Base-by-base conservation (phyloP, 1,284 basidiomycete genomes). In the Taiwanofungus camphoratus region DNA sequence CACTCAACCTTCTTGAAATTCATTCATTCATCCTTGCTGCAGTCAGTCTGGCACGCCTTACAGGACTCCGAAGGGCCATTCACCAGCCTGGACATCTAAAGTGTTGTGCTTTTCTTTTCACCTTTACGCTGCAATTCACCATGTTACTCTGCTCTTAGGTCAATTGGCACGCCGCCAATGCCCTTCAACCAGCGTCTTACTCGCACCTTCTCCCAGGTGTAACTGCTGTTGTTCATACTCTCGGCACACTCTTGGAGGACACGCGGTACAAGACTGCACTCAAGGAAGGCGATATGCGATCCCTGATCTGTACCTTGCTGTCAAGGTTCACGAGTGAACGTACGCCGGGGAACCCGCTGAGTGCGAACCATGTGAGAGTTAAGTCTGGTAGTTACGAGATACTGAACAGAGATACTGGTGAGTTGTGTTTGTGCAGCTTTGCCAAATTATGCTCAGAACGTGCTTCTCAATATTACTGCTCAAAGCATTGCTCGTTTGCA, bases 361-460 rank as follows among this genome's bases (percentile, higher is more conserved):
- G 78, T 59, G 71, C 66, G 49, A 61, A 54, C 23, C 54, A 56
- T 35, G 58, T 36, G 31, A 41, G 36, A 27, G 44, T 57, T 41
- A 62, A 63, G 40, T 29, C 39, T 2, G 72, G 70, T 52, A 67
- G 60, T 40, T 98, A 98, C 58, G 88, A 95, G 57, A 62, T 64
- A 38, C 68, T 97, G 62, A 98, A 97, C 65, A 73, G 90, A 37
- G 93, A 96, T 68, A 73, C 90, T n/a, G 92, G 92, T 93, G 54
- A 53, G 85, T 66, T 13, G 23, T 29, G 4, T 11, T 18, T 13
- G 4, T 36, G 11, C 41, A 11, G n/a, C n/a, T n/a, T n/a, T n/a
- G n/a, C n/a, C n/a, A n/a, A n/a, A n/a, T n/a, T n/a, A n/a, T n/a
- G n/a, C n/a, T n/a, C n/a, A n/a, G n/a, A n/a, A n/a, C n/a, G n/a